phyloP scores from a whole-genome alignment of 2,329 filamentous ascomycete genomes.

The Hymenoscyphus linearis region DNA sequence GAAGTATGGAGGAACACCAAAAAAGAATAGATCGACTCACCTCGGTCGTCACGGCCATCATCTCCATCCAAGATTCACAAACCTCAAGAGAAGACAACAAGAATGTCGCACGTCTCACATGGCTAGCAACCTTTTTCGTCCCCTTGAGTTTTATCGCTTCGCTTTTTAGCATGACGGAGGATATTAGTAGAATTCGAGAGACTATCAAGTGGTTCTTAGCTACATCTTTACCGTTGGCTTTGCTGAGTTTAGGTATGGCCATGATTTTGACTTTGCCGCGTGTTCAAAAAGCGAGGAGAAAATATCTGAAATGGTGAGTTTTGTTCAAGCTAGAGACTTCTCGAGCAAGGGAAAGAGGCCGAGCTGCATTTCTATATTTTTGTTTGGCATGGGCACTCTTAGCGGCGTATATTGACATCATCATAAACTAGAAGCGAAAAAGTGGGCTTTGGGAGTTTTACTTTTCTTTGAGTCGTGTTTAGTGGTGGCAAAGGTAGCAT shows the following conservation, averaged over 20 bases:
- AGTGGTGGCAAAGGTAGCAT: not conserved
- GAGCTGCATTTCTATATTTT: no score
- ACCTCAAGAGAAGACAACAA: conserved; percentile 30
- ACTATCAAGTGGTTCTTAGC: conserved; percentile 25
- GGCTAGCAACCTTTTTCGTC: conserved; percentile 33
- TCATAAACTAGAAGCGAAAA: not conserved
- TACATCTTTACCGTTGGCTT: conserved; percentile 23
- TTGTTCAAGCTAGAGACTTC: not conserved
- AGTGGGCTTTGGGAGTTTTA: not conserved
- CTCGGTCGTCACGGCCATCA: conserved; percentile 31
- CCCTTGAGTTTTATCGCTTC: conserved; percentile 31
- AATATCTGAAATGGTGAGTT: not conserved
- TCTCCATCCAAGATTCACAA: conserved; percentile 30
- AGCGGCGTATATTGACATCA: not conserved
- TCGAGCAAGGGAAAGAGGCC: not conserved
- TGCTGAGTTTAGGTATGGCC: conserved; percentile 11
- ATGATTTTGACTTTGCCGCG: conserved; percentile 9
- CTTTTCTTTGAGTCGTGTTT: no score
- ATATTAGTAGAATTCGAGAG: conserved; percentile 11
- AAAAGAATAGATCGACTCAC: conserved; percentile 31
- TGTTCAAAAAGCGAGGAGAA: not conserved
- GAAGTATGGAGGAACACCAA: conserved; percentile 32
- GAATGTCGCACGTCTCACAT: conserved; percentile 32
- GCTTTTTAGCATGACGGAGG: conserved; percentile 30
- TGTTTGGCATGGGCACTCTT: no score